Base-by-base conservation (phyloP, 2,329 filamentous ascomycete species). In the Daldinia eschscholtzii region DNA sequence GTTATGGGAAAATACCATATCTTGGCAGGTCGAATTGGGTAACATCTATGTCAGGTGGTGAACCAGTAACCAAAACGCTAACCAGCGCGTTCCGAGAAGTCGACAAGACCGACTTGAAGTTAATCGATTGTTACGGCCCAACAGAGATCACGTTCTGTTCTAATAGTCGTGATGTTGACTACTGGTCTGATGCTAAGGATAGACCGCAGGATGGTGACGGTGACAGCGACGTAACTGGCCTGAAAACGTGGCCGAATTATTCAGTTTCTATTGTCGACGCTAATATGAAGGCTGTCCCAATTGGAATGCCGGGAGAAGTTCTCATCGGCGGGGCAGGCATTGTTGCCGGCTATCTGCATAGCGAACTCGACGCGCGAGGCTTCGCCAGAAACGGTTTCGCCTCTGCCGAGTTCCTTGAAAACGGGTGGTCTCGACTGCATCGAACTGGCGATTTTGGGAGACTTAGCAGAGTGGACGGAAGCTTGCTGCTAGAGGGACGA, bases 391-490 rank as follows among this genome's bases (percentile, higher is more conserved):
- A 70, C 37, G 10, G 10, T 0, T 72, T 65, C 18, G 59, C 66
- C 1, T 30, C 65, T 3, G 30, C 57, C 1, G 56, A 59, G 0
- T 30, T 50, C 28, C 12, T 23, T 3, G 52, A 28, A 1, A n/a
- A 41, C 12, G 56, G 58, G 4, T 66, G 67, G 57, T 55, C 23
- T 0, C 23, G 12, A 3, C 20, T 55, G 6, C 18, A 75, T 13
- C 66, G 65, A 2, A 85, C 83, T 0, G 83, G 83, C 4, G 83
- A 85, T 68, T 61, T 73, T 1, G 82, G 78, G 3, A 78, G 76
- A n/a, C 20, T 46, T 26, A 80, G 80, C 72, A 30, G 15, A 1
- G 57, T 73, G 0, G 75, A 78, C 39, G 82, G 81, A 0, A 74
- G 81, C n/a, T 57, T 85, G 2, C 70, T 78, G 2, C 79, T 79